phyloP scores from a whole-genome alignment of 2,329 filamentous ascomycete species.

The Sphaerostilbella broomeana region DNA sequence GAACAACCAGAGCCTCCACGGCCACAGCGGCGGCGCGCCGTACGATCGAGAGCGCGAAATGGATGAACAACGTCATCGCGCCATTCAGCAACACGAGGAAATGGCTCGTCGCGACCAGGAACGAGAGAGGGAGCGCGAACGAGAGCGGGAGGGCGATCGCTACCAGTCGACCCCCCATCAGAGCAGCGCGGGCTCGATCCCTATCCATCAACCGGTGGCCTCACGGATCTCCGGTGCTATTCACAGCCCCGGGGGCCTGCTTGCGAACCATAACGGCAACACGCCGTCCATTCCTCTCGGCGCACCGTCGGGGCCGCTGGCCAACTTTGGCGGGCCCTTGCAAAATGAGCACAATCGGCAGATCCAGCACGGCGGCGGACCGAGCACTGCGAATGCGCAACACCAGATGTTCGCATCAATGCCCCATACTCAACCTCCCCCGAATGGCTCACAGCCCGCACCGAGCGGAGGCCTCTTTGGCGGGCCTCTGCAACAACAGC shows the following conservation, averaged over 20 bases:
- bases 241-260: conserved; percentile 83
- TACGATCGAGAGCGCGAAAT: conserved; percentile 45
- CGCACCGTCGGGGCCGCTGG: conserved; percentile 43
- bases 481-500: conserved; percentile 54
- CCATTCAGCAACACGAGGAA: conserved; percentile 41
- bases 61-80: conserved; percentile 43
- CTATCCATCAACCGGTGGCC: conserved; percentile 90
- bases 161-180: conserved; percentile 69
- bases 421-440: conserved; percentile 42
- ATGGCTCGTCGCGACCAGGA: conserved; percentile 55
- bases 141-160: conserved; percentile 62
- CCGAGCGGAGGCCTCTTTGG: conserved; percentile 62
- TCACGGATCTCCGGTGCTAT: conserved; percentile 73
- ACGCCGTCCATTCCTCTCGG: conserved; percentile 47
- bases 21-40: conserved; percentile 31
- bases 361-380: conserved; percentile 44
- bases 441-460: conserved; percentile 48
- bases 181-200: conserved; percentile 79
- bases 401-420: conserved; percentile 54
- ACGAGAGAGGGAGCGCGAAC: conserved; percentile 45
- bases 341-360: conserved; percentile 46
- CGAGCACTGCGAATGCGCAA: conserved; percentile 39
- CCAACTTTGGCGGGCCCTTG: conserved; percentile 49
- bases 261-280: conserved; percentile 64
- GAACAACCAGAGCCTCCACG: conserved; percentile 42